Evolutionary conservation across 441 rosid species (phyloP).

Genomic region (Erysimum cheiri): DNA sequence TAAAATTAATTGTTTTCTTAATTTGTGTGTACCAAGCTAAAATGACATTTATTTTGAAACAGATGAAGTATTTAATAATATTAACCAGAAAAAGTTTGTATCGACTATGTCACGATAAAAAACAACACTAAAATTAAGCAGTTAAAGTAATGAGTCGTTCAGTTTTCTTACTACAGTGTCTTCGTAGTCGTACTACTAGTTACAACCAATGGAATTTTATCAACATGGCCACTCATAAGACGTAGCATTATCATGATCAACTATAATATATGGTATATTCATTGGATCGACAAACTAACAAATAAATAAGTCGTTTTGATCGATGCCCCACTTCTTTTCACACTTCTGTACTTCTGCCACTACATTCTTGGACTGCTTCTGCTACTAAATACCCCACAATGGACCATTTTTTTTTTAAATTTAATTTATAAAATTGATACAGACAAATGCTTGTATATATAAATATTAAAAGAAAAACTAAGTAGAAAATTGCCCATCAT

Average conservation of each 20-base stretch:
- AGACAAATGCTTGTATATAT: conserved; percentile 34
- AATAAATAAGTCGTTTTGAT: conserved; percentile 12
- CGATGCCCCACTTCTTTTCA: conserved; percentile 28
- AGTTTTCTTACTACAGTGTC: conserved; percentile 1
- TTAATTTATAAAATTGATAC: conserved; percentile 14
- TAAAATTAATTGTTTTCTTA: too few relatives aligned
- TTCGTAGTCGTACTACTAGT: conserved; percentile 17
- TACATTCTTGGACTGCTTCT: conserved; percentile 46
- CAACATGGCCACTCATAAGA: conserved; percentile 37
- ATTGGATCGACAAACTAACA: conserved; percentile 29
- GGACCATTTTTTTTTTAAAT: conserved; percentile 24
- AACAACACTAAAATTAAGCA: background rate
- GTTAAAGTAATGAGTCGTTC: too few relatives aligned
- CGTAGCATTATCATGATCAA: conserved; percentile 30
- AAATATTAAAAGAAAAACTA: background rate
- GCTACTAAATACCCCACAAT: conserved; percentile 34
- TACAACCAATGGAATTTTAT: conserved; percentile 11
- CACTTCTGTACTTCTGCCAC: conserved; percentile 41
- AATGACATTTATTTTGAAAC: too few relatives aligned
- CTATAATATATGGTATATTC: conserved; percentile 28
- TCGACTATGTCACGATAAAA: background rate
- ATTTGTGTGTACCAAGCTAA: too few relatives aligned
- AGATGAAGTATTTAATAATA: too few relatives aligned
- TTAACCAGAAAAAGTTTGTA: too few relatives aligned
- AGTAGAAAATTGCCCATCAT: conserved; percentile 8